phyloP scores from a whole-genome alignment of 1,139 yeast species.

The Diutina neorugosa region DNA sequence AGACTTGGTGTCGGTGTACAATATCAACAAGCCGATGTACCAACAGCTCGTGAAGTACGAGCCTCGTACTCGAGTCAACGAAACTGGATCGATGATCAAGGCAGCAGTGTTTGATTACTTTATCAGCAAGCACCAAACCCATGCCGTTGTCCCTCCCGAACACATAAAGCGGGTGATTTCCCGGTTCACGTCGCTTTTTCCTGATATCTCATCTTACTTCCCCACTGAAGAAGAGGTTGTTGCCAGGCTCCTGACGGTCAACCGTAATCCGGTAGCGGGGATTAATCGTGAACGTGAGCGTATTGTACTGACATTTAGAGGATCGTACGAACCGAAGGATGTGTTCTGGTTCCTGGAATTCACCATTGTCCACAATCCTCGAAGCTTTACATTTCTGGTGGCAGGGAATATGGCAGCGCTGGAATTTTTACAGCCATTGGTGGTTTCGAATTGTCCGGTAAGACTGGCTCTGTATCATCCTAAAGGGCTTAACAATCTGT shows the following conservation, averaged over 20 bases:
- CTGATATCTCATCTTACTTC: background rate
- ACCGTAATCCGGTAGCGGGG: background rate
- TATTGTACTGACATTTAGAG: background rate
- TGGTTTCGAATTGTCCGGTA: background rate
- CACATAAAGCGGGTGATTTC: background rate
- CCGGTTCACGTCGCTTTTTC: background rate
- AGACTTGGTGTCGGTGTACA: background rate
- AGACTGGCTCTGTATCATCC: constrained; percentile 3
- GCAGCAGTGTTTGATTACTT: background rate
- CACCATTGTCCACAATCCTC: constrained; percentile 1
- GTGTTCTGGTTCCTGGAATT: constrained; percentile 2
- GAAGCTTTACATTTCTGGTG: background rate
- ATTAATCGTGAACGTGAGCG: background rate
- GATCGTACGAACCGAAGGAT: background rate
- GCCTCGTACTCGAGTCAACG: background rate
- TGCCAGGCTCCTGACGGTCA: background rate
- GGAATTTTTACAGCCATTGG: background rate
- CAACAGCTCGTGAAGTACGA: background rate
- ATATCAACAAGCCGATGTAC: background rate
- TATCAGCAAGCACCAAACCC: background rate
- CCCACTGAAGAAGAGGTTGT: background rate
- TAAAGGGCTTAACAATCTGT: constrained; percentile 3
- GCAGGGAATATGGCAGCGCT: background rate
- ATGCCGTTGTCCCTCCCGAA: background rate
- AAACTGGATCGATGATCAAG: background rate